phyloP scores from a whole-genome alignment of 345 rosid species.

The Eucalyptus caleyi region DNA sequence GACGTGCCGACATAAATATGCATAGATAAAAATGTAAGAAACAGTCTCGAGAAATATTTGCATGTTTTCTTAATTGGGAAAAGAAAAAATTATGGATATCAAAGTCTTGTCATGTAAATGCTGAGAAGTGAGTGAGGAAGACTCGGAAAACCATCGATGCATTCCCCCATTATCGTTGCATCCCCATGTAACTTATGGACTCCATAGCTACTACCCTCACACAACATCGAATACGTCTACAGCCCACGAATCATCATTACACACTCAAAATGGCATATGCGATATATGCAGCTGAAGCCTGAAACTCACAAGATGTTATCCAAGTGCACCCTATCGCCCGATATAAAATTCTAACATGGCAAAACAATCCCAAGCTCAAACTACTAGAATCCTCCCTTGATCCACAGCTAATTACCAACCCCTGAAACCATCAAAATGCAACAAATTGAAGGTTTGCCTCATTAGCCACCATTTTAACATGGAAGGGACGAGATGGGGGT shows the following conservation, averaged over 20 bases:
- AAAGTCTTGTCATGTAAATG: neutral
- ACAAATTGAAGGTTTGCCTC: neutral
- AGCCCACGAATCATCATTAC: neutral
- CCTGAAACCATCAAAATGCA: neutral
- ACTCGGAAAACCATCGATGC: neutral
- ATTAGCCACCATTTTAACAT: too few species aligned
- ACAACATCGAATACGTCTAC: neutral
- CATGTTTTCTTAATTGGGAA: neutral
- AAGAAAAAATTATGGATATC: neutral
- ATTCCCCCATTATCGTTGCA: neutral
- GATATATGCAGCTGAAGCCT: neutral
- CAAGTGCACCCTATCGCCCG: neutral
- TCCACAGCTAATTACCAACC: neutral
- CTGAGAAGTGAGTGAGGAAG: neutral
- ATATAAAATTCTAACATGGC: neutral
- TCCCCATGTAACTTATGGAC: neutral
- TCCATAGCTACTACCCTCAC: neutral
- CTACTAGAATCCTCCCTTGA: neutral
- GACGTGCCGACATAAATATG: neutral
- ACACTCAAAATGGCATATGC: neutral
- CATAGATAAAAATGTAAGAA: neutral
- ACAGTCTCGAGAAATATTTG: neutral
- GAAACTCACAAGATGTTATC: neutral
- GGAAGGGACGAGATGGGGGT: too few species aligned
- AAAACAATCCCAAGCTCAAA: neutral